phyloP scores from a whole-genome alignment of 1,284 basidiomycete genomes.

The Tremellales sp. region DNA sequence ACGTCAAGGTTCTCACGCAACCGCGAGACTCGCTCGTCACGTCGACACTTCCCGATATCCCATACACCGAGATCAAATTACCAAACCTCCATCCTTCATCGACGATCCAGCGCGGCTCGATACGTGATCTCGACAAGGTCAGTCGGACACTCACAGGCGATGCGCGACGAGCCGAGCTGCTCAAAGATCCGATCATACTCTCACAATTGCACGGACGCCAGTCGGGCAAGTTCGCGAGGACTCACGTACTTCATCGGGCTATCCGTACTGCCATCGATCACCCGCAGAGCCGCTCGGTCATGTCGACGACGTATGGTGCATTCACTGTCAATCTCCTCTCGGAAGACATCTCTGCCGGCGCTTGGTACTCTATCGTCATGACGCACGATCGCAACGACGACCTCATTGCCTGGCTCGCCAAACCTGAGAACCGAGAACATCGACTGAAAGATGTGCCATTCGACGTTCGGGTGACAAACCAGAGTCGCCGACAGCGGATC shows the following conservation, averaged over 20 bases:
- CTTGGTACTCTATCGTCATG: conserved; percentile 27
- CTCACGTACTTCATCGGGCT: conserved; percentile 26
- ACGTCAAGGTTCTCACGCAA: conserved; percentile 3
- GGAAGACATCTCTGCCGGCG: conserved; percentile 31
- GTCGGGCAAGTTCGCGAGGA: conserved; percentile 24
- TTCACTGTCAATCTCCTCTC: conserved; percentile 33
- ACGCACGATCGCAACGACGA: conserved; percentile 26
- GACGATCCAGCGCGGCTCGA: background rate
- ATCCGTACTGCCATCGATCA: conserved; percentile 20
- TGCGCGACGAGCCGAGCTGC: conserved; percentile 16
- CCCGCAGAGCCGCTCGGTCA: conserved; percentile 11
- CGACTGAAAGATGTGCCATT: conserved; percentile 22
- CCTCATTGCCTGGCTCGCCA: conserved; percentile 26
- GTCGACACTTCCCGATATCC: conserved; percentile 7
- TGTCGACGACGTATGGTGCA: conserved; percentile 24
- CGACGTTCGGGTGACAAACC: conserved; percentile 9
- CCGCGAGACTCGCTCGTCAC: conserved; percentile 1
- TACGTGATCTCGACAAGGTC: background rate
- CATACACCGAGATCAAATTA: conserved; percentile 13
- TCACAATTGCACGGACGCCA: conserved; percentile 32
- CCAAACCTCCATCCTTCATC: background rate
- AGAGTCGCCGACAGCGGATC: conserved; percentile 17
- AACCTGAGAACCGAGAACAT: conserved; percentile 20
- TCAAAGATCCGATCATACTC: conserved; percentile 26
- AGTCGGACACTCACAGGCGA: background rate